These are phyloP conservation scores for Helianthus annuus DNA, from an alignment of 129 eudicot genomes.

Conservation along the genomic window HanXRQr2.0-SUNRISE NC_035443.2:185873477-185873976, in stretches of 20 bases:
- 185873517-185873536: no score
- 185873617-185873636: constrained; percentile 30
- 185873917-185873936: constrained; percentile 88
- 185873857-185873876: constrained; percentile 55
- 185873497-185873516: no score
- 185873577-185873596: no score
- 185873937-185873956: constrained; percentile 74
- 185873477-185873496: no score
- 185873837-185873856: constrained; percentile 54
- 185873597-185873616: no score
- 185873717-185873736: constrained; percentile 10
- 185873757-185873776: constrained; percentile 27
- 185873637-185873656: constrained; percentile 60
- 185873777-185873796: neutral
- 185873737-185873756: constrained; percentile 33
- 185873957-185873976: constrained; percentile 59
- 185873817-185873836: constrained; percentile 54
- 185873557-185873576: no score
- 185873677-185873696: constrained; percentile 47
- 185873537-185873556: no score
- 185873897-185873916: constrained; percentile 61
- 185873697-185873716: constrained; percentile 47
- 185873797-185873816: constrained; percentile 33
- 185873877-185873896: constrained; percentile 65
- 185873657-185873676: constrained; percentile 44